Conservation (phyloP, 1,139 yeast species). For the Kluyveromyces sp. region DNA sequence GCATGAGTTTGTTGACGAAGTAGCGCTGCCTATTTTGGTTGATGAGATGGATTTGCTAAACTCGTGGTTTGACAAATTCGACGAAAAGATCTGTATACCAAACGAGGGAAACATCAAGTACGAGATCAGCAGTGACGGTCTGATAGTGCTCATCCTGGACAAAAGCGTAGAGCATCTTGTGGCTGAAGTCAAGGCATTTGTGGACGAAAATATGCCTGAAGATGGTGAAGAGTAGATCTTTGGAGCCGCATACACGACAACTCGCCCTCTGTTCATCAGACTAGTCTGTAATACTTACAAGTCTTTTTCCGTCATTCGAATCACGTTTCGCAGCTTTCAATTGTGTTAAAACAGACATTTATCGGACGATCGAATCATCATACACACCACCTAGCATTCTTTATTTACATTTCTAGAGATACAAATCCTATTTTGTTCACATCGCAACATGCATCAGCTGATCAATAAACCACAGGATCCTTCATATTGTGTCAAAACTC, state of each 20-base stretch:
- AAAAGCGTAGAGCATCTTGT: conserved; percentile 26
- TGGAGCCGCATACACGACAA: not conserved
- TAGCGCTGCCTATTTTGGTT: conserved; percentile 33
- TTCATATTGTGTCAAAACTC: no score
- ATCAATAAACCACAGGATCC: no score
- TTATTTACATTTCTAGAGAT: not conserved
- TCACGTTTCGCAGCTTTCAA: no score
- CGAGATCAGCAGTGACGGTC: conserved; percentile 67
- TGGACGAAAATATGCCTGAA: conserved; percentile 12
- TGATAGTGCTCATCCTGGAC: conserved; percentile 52
- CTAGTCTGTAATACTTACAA: no score
- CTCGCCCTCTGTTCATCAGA: not conserved
- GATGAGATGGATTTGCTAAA: conserved; percentile 56
- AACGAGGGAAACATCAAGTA: conserved; percentile 62
- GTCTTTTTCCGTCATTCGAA: no score
- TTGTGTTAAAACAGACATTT: not conserved
- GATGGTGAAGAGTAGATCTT: conserved; percentile 1
- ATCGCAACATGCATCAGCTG: not conserved
- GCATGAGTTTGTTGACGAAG: conserved; percentile 30
- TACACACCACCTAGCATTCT: not conserved
- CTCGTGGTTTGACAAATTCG: conserved; percentile 55
- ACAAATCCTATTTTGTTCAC: not conserved
- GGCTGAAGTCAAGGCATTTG: conserved; percentile 26
- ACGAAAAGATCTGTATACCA: conserved; percentile 53
- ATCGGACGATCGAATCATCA: no score